Evolutionary conservation across 306 rosid species (phyloP), one percentile per base, ranked within the genome.

Genomic region (Quercus robur): DNA sequence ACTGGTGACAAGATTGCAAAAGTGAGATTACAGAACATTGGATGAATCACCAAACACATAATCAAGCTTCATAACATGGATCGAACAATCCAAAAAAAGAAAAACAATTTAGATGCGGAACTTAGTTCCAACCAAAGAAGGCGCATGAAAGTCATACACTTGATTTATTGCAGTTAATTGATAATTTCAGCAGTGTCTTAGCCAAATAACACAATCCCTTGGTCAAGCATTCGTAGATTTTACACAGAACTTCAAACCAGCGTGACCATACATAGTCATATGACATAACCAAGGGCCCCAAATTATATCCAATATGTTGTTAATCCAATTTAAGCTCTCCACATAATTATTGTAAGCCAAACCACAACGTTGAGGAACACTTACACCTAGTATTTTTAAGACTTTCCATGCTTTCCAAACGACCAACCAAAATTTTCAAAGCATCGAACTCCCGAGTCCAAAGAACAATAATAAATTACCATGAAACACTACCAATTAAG

Each of bases 381-480:
- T 49, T 3, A 49, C 14, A 10, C 4, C 4, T 12, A 2, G 54
- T 49, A 13, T 12, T 41, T 57, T 62, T 26, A 33, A 33, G 69
- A 10, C 41, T 13, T 62, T 26, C 19, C 41, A 21, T 14, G 19
- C 15, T 62, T 64, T 15, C 41, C 70, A 17, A 64, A 15, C 6
- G 13, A 64, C n/a, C n/a, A 7, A 5, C 3, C 14, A 49, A 12
- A 49, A 64, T 23, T 81, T 57, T 41, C 9, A 26, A 54, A 44
- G 9, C 31, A 55, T 72, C 54, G 4, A 23, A 55, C 75, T 17
- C 38, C 30, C 54, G 33, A 41, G 17, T 14, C 21, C 46, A 2
- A 62, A 77, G 56, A 17, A 75, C 74, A 81, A 73, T 62, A 74
- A 59, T 21, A 20, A 73, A 61, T 61, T 33, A 18, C 18, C 21